Percentiles rank a stretch among this genome's conserved stretches.
Evolutionary conservation across 441 rosid species (phyloP).

Genomic region (Populus tomentosa): DNA sequence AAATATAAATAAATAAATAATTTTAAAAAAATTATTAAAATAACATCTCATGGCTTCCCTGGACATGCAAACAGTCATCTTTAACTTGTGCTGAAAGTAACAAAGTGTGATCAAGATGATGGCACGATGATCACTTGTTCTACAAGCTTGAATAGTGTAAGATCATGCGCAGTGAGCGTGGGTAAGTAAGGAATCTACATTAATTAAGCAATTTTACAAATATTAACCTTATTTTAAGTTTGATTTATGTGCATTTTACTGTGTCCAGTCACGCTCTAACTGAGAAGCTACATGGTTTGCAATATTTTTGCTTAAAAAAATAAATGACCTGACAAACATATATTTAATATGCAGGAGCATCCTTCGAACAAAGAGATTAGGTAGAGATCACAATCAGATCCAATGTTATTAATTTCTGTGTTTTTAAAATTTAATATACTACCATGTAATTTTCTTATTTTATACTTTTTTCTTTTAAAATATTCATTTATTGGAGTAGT

Average conservation of each 20-base stretch:
- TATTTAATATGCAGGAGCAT: constrained; percentile 20
- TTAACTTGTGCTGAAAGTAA: constrained; percentile 2
- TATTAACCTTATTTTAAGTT: neutral
- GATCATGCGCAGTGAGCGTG: constrained; percentile 20
- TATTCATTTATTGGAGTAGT: too few relatives aligned
- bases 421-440: neutral
- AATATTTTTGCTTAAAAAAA: neutral
- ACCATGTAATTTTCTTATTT: neutral
- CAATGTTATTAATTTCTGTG: constrained; percentile 27
- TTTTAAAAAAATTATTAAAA: too few relatives aligned
- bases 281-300: neutral
- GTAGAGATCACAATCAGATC: constrained; percentile 33
- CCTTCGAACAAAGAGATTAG: constrained; percentile 45
- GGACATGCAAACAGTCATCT: too few relatives aligned
- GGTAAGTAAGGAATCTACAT: neutral
- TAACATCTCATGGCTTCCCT: too few relatives aligned
- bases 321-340: constrained; percentile 17
- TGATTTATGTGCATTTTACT: neutral
- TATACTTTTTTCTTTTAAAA: too few relatives aligned
- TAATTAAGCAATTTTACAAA: neutral
- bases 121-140: neutral
- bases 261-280: neutral
- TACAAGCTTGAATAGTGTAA: constrained; percentile 17
- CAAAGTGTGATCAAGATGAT: neutral
- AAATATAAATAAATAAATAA: too few relatives aligned